Evolutionary conservation across 2,329 filamentous ascomycete species (phyloP).

Genomic region (Nemania sp.): DNA sequence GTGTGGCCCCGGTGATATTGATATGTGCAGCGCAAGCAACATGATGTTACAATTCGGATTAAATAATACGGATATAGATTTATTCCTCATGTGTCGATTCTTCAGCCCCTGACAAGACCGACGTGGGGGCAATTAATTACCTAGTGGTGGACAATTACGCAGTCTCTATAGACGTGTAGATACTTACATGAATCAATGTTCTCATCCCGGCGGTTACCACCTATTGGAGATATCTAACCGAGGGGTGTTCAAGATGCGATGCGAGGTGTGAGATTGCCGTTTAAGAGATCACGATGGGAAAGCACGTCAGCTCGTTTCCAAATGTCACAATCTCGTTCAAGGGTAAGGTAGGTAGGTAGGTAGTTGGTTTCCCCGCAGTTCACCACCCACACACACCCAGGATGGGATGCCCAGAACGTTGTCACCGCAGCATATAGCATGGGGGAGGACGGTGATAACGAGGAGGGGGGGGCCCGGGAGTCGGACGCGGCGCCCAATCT

Average conservation of each 20-base stretch:
- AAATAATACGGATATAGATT: neutral
- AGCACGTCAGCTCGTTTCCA: slow-evolving; percentile 32
- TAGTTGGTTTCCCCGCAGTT: slow-evolving; percentile 30
- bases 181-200: neutral
- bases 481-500: slow-evolving; percentile 11
- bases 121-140: neutral
- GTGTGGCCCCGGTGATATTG: neutral
- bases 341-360: too few relatives aligned
- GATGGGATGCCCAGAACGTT: slow-evolving; percentile 9
- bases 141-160: neutral
- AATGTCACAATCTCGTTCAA: slow-evolving; percentile 32
- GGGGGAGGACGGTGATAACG: slow-evolving; percentile 18
- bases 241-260: slow-evolving; percentile 8
- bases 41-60: neutral
- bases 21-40: neutral
- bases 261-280: slow-evolving; percentile 1
- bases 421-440: slow-evolving; percentile 4
- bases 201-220: neutral
- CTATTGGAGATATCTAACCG: neutral
- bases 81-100: too few relatives aligned
- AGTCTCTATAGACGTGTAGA: neutral
- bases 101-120: too few relatives aligned
- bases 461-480: too few relatives aligned
- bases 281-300: slow-evolving; percentile 1
- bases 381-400: slow-evolving; percentile 10